phyloP scores from a whole-genome alignment of 2,329 filamentous ascomycete species.

The Aspergillus sp. region DNA sequence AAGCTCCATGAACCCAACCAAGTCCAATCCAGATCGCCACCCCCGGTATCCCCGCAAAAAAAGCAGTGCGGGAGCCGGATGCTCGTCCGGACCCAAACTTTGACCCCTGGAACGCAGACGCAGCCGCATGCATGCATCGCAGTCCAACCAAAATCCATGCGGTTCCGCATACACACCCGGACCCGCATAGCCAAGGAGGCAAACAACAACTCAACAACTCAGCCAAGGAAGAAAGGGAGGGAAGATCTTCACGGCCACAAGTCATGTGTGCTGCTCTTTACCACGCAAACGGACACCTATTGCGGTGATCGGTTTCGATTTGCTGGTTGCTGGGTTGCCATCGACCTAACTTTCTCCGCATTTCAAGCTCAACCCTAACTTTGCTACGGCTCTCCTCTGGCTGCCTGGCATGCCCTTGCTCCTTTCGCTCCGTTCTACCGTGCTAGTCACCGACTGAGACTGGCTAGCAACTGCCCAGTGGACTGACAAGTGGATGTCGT shows the following conservation, averaged over 20 bases:
- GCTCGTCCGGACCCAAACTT: too few species aligned
- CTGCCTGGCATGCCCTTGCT: neutral
- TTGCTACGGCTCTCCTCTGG: neutral
- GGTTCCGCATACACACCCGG: constrained; percentile 1
- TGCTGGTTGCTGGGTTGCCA: too few species aligned
- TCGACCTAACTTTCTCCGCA: neutral
- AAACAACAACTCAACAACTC: neutral
- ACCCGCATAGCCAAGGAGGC: neutral
- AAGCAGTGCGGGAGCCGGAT: neutral
- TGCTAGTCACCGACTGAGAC: neutral
- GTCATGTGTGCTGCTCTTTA: neutral
- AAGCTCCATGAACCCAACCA: neutral
- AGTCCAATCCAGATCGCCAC: neutral
- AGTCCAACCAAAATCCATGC: neutral
- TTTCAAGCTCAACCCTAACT: neutral
- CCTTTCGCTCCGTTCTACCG: neutral
- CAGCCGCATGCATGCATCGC: too few species aligned
- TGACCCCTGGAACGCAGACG: too few species aligned
- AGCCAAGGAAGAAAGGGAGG: neutral
- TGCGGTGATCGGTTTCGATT: too few species aligned
- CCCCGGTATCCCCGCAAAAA: neutral
- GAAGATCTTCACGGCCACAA: neutral
- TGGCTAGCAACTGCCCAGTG: too few species aligned
- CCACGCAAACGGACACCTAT: too few species aligned
- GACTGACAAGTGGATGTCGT: too few species aligned